Evolutionary conservation across 345 rosid species (phyloP), one percentile per base, ranked within the genome.

Genomic region (Citrus mangshanensis): DNA sequence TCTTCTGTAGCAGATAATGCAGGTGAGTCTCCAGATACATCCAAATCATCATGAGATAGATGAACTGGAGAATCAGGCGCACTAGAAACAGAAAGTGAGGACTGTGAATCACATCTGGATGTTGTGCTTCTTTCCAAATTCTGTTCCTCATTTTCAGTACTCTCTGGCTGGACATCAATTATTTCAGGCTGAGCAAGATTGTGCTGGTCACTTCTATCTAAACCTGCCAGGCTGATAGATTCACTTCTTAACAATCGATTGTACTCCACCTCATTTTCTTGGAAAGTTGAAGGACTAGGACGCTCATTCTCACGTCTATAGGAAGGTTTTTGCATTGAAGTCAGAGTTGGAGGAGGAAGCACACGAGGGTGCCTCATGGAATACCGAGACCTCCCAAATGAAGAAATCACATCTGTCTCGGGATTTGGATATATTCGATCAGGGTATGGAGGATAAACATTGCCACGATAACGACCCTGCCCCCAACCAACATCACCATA

Each of bases 11-110:
- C 79, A 73, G 90, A 85, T 82, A 85, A 74, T 63, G 78, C 77
- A 34, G 86, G 51, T 82, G 89, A 92, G 81, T 89, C 95, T 67
- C 89, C 93, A 67, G 90, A 87, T 67, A 93, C 98, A 81, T 97
- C 99, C 93, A 94, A 83, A 76, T 93, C 96, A 88, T 97, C 98
- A 81, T 97, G 95, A 76, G 99, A 97, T 73, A 97, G 88, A 85
- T 89, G 95, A 77, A 88, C 83, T 0, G 98, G 99, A 81, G 99
- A 94, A 85, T 85, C 91, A 77, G 98, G 99, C 9, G 98, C 93
- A 82, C 98, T 97, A 58, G 98, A 81, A 80, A 97, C 93, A 68
- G 93, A 94, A 35, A 97, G 89, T 37, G 99, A 97, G 76, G 98
- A 97, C 87, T 91, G 98, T 49, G 99, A 97, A 80, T 92, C 98